phyloP scores from a whole-genome alignment of 306 rosid species.

The Vigna angularis region DNA sequence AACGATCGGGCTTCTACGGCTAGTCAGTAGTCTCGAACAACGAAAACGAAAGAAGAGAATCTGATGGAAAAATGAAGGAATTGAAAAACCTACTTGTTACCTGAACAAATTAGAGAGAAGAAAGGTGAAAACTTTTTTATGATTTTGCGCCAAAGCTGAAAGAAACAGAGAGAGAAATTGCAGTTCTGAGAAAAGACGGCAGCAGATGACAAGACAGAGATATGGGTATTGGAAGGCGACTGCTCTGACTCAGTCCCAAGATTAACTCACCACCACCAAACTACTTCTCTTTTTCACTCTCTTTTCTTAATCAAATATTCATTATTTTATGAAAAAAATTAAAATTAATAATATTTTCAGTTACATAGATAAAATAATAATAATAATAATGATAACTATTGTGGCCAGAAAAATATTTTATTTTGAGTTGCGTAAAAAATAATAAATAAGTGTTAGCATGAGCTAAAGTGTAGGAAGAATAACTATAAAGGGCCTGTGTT shows the following conservation, averaged over 20 bases:
- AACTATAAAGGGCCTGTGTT: conserved; percentile 40
- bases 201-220: conserved; percentile 11
- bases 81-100: conserved; percentile 31
- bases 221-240: conserved; percentile 22
- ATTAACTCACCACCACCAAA: conserved; percentile 29
- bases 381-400: too few species aligned
- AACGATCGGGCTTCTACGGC: not conserved
- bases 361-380: too few species aligned
- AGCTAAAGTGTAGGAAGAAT: conserved; percentile 43
- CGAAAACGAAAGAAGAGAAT: conserved; percentile 16
- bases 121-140: not conserved
- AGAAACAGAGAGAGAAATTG: not conserved
- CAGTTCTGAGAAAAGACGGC: conserved; percentile 21
- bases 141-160: not conserved
- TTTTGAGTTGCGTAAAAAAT: not conserved
- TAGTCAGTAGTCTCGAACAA: not conserved
- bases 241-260: conserved; percentile 37
- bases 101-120: not conserved
- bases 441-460: conserved; percentile 25
- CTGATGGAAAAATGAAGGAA: not conserved
- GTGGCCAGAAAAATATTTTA: not conserved
- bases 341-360: too few species aligned
- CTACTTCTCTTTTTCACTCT: conserved; percentile 38
- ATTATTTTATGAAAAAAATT: too few species aligned
- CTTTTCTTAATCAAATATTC: too few species aligned